Percentiles rank a stretch among this genome's conserved stretches.
Evolutionary conservation across 2,329 filamentous ascomycete species (phyloP).

Genomic region (Biscogniauxia mediterranea): DNA sequence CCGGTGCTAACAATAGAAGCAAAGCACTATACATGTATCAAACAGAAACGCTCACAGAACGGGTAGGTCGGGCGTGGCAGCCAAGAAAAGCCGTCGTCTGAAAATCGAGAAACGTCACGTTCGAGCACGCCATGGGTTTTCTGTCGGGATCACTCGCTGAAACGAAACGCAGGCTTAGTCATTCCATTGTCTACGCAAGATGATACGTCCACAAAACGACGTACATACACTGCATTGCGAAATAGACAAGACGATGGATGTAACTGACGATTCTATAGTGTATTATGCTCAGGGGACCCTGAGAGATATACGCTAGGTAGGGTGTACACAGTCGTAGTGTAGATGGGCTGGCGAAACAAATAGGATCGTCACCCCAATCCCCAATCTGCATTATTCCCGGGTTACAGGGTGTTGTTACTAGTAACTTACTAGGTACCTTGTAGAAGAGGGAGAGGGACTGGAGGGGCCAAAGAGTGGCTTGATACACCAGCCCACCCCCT

Average conservation of each 20-base stretch:
- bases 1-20: background rate
- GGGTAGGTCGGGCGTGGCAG: background rate
- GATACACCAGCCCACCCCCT: background rate
- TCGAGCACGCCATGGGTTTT: background rate
- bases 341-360: background rate
- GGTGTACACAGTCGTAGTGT: no score
- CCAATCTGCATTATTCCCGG: background rate
- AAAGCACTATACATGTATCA: background rate
- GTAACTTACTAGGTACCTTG: no score
- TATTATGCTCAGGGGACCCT: background rate
- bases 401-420: background rate
- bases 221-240: background rate
- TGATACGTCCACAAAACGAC: background rate
- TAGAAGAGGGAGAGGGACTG: no score
- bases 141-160: background rate
- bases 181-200: background rate
- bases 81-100: background rate
- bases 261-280: background rate
- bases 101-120: background rate
- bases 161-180: background rate
- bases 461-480: no score
- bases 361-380: background rate
- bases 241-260: background rate
- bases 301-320: background rate
- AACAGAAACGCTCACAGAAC: background rate